phyloP scores from a whole-genome alignment of 2,329 filamentous ascomycete genomes.

The Tolypocladium cylindrosporum region DNA sequence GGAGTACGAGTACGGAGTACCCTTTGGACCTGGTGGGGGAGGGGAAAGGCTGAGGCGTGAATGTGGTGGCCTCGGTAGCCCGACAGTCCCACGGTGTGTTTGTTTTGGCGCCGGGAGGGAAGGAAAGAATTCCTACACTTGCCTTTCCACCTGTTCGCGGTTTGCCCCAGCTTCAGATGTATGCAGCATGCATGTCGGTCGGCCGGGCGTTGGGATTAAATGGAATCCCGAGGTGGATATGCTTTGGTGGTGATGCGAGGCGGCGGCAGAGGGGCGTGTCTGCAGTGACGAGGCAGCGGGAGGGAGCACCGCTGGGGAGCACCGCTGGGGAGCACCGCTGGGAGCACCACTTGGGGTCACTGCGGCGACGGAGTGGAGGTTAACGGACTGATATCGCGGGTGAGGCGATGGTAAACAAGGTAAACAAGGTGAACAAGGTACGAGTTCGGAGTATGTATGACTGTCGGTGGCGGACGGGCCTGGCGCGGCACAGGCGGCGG shows the following conservation, averaged over 20 bases:
- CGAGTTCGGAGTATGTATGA: too few relatives aligned
- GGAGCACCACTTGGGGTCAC: not conserved
- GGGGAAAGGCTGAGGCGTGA: not conserved
- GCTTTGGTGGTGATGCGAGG: not conserved
- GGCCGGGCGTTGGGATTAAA: not conserved
- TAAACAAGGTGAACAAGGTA: too few relatives aligned
- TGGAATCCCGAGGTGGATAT: not conserved
- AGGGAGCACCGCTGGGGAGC: not conserved
- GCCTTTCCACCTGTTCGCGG: not conserved
- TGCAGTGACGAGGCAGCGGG: not conserved
- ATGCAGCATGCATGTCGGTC: not conserved
- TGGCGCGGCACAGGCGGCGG: not conserved
- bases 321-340: not conserved
- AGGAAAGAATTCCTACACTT: not conserved
- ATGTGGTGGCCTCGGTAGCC: not conserved
- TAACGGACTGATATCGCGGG: not conserved
- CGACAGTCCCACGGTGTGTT: not conserved
- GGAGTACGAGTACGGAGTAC: not conserved
- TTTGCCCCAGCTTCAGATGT: not conserved
- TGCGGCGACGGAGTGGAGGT: not conserved
- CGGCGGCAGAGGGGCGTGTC: not conserved
- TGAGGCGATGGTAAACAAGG: not conserved
- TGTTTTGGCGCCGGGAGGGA: not conserved
- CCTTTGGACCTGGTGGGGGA: not conserved
- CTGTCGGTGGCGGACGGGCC: not conserved